Evolutionary conservation across 371 early-diverging fungal genomes (phyloP).

Genomic region (Entomophthora muscae): DNA sequence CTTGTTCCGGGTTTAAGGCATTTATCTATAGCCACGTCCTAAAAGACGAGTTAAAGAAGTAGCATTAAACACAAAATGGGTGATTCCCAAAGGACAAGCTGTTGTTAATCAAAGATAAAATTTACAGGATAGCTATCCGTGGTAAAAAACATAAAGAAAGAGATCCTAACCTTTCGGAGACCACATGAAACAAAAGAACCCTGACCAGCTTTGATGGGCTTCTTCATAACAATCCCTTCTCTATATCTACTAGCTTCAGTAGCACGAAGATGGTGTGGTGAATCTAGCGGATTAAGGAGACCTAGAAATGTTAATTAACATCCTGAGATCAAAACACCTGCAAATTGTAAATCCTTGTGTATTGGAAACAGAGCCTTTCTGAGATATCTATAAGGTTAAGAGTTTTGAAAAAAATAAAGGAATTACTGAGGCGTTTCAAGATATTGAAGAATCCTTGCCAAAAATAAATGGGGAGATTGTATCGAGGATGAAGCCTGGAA

Average conservation of each 20-base stretch:
- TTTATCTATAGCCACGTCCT: constrained; percentile 32
- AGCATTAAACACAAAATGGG: no score
- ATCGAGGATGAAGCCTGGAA: constrained; percentile 15
- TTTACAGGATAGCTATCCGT: no score
- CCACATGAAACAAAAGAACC: constrained; percentile 46
- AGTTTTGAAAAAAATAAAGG: no score
- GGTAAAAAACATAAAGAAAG: no score
- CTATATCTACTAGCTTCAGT: constrained; percentile 38
- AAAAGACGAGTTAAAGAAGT: no score
- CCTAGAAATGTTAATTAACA: constrained; percentile 14
- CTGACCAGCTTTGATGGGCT: constrained; percentile 19
- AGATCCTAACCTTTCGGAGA: constrained; percentile 18
- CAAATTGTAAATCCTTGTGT: constrained; percentile 48
- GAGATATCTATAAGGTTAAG: constrained; percentile 22
- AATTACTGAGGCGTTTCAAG: constrained; percentile 47
- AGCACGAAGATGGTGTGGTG: constrained; percentile 45
- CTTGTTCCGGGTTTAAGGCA: constrained; percentile 33
- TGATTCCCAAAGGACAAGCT: no score
- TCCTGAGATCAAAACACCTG: constrained; percentile 15
- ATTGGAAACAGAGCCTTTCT: constrained; percentile 47
- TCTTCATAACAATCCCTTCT: constrained; percentile 41
- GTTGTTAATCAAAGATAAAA: no score
- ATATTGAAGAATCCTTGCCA: constrained; percentile 43
- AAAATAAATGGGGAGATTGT: constrained; percentile 33
- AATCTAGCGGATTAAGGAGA: constrained; percentile 45